A percentile compares a stretch with the other conserved stretches of the same genome.
Conservation (phyloP, 371 early-diverging fungal genomes). For the Aphelidium insulamus region DNA sequence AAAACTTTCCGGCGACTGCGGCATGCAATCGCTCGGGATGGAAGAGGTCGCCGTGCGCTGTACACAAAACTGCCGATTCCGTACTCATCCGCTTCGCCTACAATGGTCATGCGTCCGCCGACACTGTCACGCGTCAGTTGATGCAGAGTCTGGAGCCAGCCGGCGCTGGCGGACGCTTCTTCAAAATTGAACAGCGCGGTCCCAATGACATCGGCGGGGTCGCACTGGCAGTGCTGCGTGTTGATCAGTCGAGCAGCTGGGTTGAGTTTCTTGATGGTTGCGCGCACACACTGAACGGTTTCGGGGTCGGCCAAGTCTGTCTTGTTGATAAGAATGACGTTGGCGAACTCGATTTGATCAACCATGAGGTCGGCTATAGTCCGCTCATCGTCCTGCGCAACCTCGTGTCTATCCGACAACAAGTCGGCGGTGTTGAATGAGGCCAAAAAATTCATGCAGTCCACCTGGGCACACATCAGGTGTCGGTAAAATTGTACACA, state of each 20-base stretch:
- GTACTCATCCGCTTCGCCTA: background rate
- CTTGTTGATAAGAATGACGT: conserved; percentile 8
- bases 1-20: background rate
- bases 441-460: conserved; percentile 1
- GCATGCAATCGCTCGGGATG: background rate
- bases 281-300: background rate
- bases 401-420: conserved; percentile 3
- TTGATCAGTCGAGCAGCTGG: conserved; percentile 2
- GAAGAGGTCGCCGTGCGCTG: background rate
- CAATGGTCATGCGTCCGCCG: no score
- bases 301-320: background rate
- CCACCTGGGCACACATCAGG: no score
- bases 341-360: conserved; percentile 7
- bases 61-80: background rate
- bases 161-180: background rate
- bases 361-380: conserved; percentile 4
- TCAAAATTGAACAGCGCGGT: background rate
- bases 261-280: conserved; percentile 5
- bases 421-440: conserved; percentile 5
- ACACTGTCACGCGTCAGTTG: background rate
- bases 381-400: conserved; percentile 6
- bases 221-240: conserved; percentile 2
- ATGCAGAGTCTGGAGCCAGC: background rate
- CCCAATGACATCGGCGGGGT: background rate
- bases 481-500: no score